Evolutionary conservation across 2,329 filamentous ascomycete species (phyloP).

Genomic region (Monascus ruber): DNA sequence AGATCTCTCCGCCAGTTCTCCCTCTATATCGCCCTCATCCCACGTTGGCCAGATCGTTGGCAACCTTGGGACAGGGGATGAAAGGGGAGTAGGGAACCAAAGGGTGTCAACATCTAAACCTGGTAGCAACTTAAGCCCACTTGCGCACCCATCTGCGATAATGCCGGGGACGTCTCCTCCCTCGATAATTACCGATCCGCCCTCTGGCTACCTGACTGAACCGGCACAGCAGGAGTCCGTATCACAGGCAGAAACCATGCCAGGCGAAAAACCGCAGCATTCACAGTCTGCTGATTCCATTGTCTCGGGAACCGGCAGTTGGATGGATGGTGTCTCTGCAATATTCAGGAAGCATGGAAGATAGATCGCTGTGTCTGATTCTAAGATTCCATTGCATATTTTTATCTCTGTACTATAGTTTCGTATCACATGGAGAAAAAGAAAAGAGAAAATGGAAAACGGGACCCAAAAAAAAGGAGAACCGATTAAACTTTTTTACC

Average conservation of each 20-base stretch:
- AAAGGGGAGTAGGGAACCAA: constrained; percentile 4
- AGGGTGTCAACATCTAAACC: constrained; percentile 6
- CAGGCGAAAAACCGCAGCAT: too few species aligned
- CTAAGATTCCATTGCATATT: too few species aligned
- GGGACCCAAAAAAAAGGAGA: too few species aligned
- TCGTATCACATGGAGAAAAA: too few species aligned
- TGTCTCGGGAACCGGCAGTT: too few species aligned
- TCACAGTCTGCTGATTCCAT: too few species aligned
- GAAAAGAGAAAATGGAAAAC: too few species aligned
- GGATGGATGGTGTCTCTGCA: too few species aligned
- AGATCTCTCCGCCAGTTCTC: constrained; percentile 17
- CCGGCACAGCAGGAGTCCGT: constrained; percentile 1
- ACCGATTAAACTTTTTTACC: neutral
- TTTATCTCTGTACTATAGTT: too few species aligned
- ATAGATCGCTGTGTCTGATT: too few species aligned
- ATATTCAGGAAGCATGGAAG: too few species aligned
- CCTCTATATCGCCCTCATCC: constrained; percentile 14
- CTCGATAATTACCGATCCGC: constrained; percentile 5
- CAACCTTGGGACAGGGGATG: constrained; percentile 15
- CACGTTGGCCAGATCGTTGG: constrained; percentile 25
- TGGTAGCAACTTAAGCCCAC: constrained; percentile 3
- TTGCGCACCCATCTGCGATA: constrained; percentile 22
- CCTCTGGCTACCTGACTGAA: constrained; percentile 18
- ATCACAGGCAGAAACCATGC: too few species aligned
- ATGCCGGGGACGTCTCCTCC: constrained; percentile 22